These are phyloP conservation scores for Wallacemonas rigidus DNA, from an alignment of 208 protist species.

Conservation along the genomic window DNA sequence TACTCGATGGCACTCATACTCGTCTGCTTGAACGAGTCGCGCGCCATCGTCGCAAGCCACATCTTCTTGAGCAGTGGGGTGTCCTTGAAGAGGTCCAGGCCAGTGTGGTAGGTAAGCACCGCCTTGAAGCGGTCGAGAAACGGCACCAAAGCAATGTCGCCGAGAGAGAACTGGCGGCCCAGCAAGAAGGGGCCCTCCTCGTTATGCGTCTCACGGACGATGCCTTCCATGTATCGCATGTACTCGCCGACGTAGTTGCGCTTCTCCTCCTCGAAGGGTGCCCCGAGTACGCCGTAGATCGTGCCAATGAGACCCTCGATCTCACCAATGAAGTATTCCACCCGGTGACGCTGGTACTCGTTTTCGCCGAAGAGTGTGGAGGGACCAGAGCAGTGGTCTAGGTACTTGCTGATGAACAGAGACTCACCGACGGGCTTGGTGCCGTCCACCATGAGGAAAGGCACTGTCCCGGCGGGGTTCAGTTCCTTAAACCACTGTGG, in stretches of 20 bases:
- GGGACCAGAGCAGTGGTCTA: constrained; percentile 16
- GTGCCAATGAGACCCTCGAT: constrained; percentile 4
- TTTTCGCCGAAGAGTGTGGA: neutral
- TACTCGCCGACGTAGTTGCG: neutral
- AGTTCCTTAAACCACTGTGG: constrained; percentile 18
- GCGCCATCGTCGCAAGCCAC: constrained; percentile 8
- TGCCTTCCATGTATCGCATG: constrained; percentile 11
- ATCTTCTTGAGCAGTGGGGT: constrained; percentile 9
- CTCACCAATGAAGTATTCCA: constrained; percentile 17
- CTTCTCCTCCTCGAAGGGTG: constrained; percentile 9
- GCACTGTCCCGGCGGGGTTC: constrained; percentile 15
- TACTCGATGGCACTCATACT: neutral
- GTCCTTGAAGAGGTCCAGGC: constrained; percentile 10
- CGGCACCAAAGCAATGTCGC: constrained; percentile 33
- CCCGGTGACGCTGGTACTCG: constrained; percentile 4
- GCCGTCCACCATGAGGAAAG: constrained; percentile 11
- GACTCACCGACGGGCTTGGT: constrained; percentile 9
- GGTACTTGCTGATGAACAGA: constrained; percentile 18
- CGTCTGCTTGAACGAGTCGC: constrained; percentile 10
- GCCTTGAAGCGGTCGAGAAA: constrained; percentile 30
- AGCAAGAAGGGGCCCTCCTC: constrained; percentile 35
- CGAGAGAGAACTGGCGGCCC: constrained; percentile 27
- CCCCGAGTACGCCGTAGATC: constrained; percentile 10
- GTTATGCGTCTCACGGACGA: constrained; percentile 10
- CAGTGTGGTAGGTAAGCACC: constrained; percentile 4